Base-by-base conservation (phyloP, 441 rosid genomes). In the Adansonia rubrostipa region DNA sequence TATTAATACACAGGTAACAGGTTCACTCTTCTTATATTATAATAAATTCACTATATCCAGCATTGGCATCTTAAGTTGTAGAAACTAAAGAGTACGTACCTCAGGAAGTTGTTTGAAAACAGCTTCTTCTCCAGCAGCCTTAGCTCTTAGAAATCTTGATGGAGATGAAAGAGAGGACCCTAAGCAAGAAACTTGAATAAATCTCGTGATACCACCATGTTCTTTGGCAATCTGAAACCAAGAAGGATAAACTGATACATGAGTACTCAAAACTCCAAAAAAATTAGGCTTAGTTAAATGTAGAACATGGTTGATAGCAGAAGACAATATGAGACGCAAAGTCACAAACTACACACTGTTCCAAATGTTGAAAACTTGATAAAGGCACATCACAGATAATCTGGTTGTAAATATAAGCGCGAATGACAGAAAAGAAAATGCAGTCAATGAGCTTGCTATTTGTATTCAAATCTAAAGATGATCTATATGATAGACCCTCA, bases 181-280 rank as follows among this genome's bases (percentile, higher is more conserved):
- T 54, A 97, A 86, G 82, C 97, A 93, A 79, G 99, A 97, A 83
- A 97, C 91, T 83, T 97, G 99, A 86, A 97, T 90, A 87, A 84
- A 97, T 86, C 98, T 91, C 92, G 89, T 88, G 80, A 97, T 93
- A 71, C 99, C 99, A 77, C 99, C 99, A 81, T 97, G 99, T 83
- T 97, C 98, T 84, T 90, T 91, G 19, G 99, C 94, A 75, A 97
- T 91, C 98, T 95, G 87, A 70, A 82, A 67, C 58, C 64, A 74
- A 81, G 47, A 36, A 51, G 54, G 17, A 44, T 42, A 58, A 73
- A 42, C 36, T 17, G 3, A 73, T 57, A 58, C 20, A 81, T 33
- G 57, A 19, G n/a, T n/a, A 51, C 22, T 71, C 24, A 22, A 69
- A 50, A 75, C 19, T 33, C 24, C 20, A 62, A 14, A 47, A 64